Percentiles rank a stretch among this genome's conserved stretches.
phyloP scores from a whole-genome alignment of 1,139 yeast genomes.

The Pichia sp. region DNA sequence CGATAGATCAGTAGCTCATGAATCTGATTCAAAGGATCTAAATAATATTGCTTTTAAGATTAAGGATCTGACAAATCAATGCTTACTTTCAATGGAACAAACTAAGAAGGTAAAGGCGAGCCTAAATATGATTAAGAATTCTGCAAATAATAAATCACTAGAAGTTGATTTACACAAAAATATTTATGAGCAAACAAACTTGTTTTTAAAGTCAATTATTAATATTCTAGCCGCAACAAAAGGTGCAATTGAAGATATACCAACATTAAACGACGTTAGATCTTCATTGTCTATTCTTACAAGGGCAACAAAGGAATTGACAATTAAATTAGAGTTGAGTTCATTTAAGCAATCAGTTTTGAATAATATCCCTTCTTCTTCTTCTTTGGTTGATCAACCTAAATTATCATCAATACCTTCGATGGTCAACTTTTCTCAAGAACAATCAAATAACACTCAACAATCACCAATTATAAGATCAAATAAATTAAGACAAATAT shows the following conservation, averaged over 20 bases:
- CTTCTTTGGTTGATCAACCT: conserved; percentile 25
- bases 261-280: conserved; percentile 72
- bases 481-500: conserved; percentile 9
- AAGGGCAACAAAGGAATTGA: conserved; percentile 84
- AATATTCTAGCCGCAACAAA: conserved; percentile 79
- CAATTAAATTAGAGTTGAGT: conserved; percentile 65
- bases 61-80: conserved; percentile 72
- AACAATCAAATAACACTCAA: background rate
- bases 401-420: conserved; percentile 30
- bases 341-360: conserved; percentile 37
- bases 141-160: conserved; percentile 33
- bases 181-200: conserved; percentile 84
- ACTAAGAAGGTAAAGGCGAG: conserved; percentile 61
- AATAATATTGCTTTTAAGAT: conserved; percentile 49
- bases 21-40: conserved; percentile 2
- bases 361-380: conserved; percentile 12
- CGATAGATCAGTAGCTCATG: background rate
- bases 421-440: conserved; percentile 22
- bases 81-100: conserved; percentile 72
- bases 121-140: conserved; percentile 37
- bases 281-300: conserved; percentile 76
- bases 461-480: conserved; percentile 4
- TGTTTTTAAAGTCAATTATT: conserved; percentile 75
- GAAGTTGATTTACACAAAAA: conserved; percentile 53
- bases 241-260: conserved; percentile 71